Conservation (phyloP, 2,329 filamentous ascomycete species). For the Microascus cirrosus region DNA sequence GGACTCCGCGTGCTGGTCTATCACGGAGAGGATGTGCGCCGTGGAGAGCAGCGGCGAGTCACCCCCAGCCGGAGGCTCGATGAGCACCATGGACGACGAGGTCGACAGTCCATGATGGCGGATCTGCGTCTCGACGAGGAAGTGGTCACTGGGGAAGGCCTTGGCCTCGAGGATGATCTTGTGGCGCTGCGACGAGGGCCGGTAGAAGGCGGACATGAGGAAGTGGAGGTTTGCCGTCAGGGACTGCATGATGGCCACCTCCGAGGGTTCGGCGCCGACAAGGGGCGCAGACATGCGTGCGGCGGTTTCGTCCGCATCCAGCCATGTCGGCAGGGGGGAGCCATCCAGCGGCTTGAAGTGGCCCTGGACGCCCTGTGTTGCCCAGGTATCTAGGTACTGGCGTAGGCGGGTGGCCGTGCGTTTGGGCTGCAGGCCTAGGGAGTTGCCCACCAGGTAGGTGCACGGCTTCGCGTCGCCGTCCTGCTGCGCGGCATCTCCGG, state of each 20-base stretch:
- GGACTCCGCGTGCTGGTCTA: constrained; percentile 61
- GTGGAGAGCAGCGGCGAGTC: constrained; percentile 53
- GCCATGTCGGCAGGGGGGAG: constrained; percentile 57
- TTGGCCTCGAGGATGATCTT: constrained; percentile 77
- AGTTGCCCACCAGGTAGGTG: constrained; percentile 86
- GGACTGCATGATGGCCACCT: constrained; percentile 76
- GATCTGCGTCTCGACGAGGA: constrained; percentile 69
- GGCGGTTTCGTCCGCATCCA: constrained; percentile 61
- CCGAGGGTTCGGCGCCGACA: constrained; percentile 56
- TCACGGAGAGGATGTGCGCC: constrained; percentile 57
- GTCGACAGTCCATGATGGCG: constrained; percentile 54
- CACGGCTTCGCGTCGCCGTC: constrained; percentile 14
- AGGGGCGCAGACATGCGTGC: constrained; percentile 55
- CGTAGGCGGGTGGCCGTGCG: constrained; percentile 45
- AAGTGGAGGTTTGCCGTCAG: constrained; percentile 69
- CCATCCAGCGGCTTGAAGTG: constrained; percentile 62
- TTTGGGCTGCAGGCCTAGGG: constrained; percentile 71
- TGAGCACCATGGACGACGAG: constrained; percentile 54
- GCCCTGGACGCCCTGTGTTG: constrained; percentile 66
- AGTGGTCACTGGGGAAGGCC: constrained; percentile 80
- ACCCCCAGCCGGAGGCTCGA: constrained; percentile 39
- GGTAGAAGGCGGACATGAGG: constrained; percentile 72
- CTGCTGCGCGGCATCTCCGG: neutral
- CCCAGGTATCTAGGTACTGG: constrained; percentile 67
- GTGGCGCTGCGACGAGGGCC: constrained; percentile 46